Percentiles rank a stretch among this genome's conserved stretches.
These are phyloP conservation scores for Prasinococcaceae sp. DNA, from an alignment of 139 green algal genomes.

Conservation along the genomic window DNA sequence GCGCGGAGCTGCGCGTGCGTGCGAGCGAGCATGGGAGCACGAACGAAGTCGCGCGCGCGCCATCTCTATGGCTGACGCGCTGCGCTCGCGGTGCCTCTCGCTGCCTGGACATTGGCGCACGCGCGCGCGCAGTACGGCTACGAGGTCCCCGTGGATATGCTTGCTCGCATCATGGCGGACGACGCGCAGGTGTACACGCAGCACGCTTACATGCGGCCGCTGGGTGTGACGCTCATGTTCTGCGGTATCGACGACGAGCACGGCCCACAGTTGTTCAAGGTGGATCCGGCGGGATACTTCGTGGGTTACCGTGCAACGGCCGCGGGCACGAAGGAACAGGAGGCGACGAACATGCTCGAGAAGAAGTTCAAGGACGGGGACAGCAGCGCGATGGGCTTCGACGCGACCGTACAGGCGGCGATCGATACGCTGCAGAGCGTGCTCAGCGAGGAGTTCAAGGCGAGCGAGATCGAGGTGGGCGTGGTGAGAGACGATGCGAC, in stretches of 20 bases:
- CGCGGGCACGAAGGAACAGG: slow-evolving; percentile 86
- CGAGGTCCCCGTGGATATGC: slow-evolving; percentile 83
- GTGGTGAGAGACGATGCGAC: slow-evolving; percentile 33
- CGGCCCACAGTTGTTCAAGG: slow-evolving; percentile 90
- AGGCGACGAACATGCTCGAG: slow-evolving; percentile 87
- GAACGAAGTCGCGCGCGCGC: too few species aligned
- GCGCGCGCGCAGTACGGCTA: slow-evolving; percentile 95
- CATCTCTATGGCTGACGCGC: too few species aligned
- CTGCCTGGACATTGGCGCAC: too few species aligned
- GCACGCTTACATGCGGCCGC: slow-evolving; percentile 39
- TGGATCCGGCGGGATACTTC: slow-evolving; percentile 92
- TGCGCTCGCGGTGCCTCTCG: too few species aligned
- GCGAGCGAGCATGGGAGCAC: too few species aligned
- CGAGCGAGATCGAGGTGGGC: slow-evolving; percentile 73
- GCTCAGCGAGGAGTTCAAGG: slow-evolving; percentile 89
- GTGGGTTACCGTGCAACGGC: slow-evolving; percentile 81
- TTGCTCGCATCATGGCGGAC: slow-evolving; percentile 76
- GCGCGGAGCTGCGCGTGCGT: too few species aligned
- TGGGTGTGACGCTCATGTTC: slow-evolving; percentile 53
- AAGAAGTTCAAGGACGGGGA: slow-evolving; percentile 72
- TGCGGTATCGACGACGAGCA: slow-evolving; percentile 86
- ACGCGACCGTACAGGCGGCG: slow-evolving; percentile 51
- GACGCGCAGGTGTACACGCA: slow-evolving; percentile 96
- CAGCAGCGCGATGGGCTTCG: not conserved
- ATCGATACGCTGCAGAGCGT: slow-evolving; percentile 77